These are phyloP conservation scores for Sclerotinia borealis DNA, from an alignment of 2,329 filamentous ascomycete species.

Conservation along the genomic window DNA sequence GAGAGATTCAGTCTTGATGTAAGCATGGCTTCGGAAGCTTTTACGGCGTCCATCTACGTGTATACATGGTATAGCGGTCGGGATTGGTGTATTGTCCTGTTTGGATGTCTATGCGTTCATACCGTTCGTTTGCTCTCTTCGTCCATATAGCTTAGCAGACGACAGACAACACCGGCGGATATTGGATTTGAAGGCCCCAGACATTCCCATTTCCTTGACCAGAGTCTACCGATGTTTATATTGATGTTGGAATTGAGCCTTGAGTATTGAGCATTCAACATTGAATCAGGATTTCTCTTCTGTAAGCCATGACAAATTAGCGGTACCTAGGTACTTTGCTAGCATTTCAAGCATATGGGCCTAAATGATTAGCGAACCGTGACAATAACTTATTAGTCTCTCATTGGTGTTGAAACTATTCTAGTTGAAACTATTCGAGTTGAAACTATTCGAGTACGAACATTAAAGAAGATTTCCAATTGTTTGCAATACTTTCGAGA, in stretches of 20 bases:
- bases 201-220: background rate
- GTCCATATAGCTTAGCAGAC: background rate
- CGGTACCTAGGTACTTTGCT: background rate
- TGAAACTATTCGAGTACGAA: too few relatives aligned
- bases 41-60: background rate
- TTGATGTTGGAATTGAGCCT: background rate
- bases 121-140: background rate
- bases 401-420: background rate
- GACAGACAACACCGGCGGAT: background rate
- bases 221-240: background rate
- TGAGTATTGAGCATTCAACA: too few relatives aligned
- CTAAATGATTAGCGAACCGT: slow-evolving; percentile 1
- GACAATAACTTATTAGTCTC: slow-evolving; percentile 6
- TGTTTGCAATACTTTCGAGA: background rate
- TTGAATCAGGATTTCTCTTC: background rate
- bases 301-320: background rate
- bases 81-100: background rate
- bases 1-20: background rate
- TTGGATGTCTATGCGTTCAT: background rate
- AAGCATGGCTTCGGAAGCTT: background rate
- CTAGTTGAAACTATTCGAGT: too few relatives aligned
- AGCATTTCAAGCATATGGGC: background rate
- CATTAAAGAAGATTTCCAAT: background rate
- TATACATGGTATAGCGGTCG: background rate
- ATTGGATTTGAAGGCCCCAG: background rate